Percentiles rank a stretch among this genome's conserved stretches.
Evolutionary conservation across 2,329 filamentous ascomycete species (phyloP).

Genomic region (Arthrobotrys musiformis): DNA sequence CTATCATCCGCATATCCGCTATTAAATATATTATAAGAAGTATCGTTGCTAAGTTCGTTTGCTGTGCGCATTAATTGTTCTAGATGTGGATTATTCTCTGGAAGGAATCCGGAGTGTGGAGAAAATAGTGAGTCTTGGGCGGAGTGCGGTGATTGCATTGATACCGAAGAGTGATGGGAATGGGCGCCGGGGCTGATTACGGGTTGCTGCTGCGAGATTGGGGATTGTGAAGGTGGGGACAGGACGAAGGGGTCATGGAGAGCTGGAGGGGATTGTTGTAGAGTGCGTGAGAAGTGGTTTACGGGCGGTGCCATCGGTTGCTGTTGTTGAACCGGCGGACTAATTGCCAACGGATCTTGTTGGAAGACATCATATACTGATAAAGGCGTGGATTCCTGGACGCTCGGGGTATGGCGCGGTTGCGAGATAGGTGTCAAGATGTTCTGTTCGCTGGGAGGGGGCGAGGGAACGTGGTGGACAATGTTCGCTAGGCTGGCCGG

Average conservation of each 20-base stretch:
- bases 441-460: conserved; percentile 50
- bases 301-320: conserved; percentile 44
- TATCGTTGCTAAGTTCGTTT: conserved; percentile 38
- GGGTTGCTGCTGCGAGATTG: conserved; percentile 30
- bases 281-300: conserved; percentile 27
- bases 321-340: conserved; percentile 36
- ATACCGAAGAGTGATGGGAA: conserved; percentile 46
- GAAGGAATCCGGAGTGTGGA: conserved; percentile 31
- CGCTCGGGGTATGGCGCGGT: conserved; percentile 38
- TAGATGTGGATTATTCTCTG: conserved; percentile 40
- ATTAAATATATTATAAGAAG: conserved; percentile 52
- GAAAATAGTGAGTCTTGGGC: conserved; percentile 43
- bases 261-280: conserved; percentile 48
- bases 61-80: conserved; percentile 54
- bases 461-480: conserved; percentile 49
- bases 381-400: conserved; percentile 29
- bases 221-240: conserved; percentile 46
- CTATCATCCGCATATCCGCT: conserved; percentile 46
- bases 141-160: conserved; percentile 47
- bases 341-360: conserved; percentile 26
- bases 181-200: conserved; percentile 52
- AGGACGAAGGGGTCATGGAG: conserved; percentile 53
- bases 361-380: conserved; percentile 40
- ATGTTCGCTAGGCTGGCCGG: conserved; percentile 58
- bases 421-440: conserved; percentile 31